These are phyloP conservation scores for Cymbopogon flexuosus DNA, from an alignment of 202 grass and related monocot genomes.

Conservation along the genomic window DNA sequence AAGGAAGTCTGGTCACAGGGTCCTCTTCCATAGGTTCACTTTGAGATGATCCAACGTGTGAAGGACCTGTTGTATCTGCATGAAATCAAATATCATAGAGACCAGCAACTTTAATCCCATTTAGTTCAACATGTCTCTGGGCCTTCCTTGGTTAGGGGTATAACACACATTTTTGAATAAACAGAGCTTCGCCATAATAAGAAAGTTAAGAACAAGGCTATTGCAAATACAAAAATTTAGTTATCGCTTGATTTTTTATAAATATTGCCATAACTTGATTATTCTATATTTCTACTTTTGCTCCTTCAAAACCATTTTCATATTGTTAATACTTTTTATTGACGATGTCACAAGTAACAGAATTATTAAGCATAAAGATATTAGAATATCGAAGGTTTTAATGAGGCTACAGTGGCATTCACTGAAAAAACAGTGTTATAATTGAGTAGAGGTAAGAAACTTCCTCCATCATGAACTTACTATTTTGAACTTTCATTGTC, in stretches of 20 bases:
- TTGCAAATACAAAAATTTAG: background rate
- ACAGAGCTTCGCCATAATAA: background rate
- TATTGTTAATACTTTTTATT: background rate
- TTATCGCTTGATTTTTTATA: background rate
- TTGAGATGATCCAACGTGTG: conserved; percentile 38
- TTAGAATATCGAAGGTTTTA: background rate
- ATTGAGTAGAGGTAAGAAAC: background rate
- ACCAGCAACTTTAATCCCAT: conserved; percentile 13
- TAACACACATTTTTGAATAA: background rate
- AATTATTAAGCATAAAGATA: conserved; percentile 9
- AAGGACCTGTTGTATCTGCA: conserved; percentile 47
- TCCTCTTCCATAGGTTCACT: conserved; percentile 64
- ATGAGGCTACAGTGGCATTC: background rate
- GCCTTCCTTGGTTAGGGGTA: background rate
- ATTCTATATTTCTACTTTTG: conserved; percentile 3
- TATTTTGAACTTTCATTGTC: no score
- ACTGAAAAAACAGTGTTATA: background rate
- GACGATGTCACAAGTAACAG: background rate
- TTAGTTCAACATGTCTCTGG: background rate
- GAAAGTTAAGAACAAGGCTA: background rate
- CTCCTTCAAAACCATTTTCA: background rate
- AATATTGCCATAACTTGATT: background rate
- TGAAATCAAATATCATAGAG: conserved; percentile 19
- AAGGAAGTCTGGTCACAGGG: conserved; percentile 51
- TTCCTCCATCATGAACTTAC: background rate